Evolutionary conservation across 2,329 filamentous ascomycete genomes (phyloP), one percentile per base, ranked within the genome.

Genomic region (Boeremia lycopersici): DNA sequence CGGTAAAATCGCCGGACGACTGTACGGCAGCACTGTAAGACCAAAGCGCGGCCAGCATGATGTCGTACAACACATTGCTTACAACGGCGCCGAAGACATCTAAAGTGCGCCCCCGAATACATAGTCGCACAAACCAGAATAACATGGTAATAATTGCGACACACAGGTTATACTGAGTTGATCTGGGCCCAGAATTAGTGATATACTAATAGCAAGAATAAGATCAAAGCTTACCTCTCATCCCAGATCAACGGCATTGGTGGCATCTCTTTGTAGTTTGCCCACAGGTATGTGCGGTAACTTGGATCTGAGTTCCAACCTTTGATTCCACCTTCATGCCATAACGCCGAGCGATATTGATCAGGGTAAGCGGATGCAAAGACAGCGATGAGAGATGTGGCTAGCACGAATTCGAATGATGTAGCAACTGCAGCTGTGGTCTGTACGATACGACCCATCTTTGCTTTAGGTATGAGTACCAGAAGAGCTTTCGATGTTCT

Each of bases 231-330:
- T 29, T 35, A 62, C 63, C 48, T 59, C 47, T 65, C 52, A 38
- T 62, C 61, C 63, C 64, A 67, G 2, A 61, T 44, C 23, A 58
- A n/a, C 1, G 64, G 60, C 41, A 66, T 56, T 3, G 58, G 19
- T 2, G 63, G 56, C 15, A 66, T 46, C 6, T 61, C 50, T 6
- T 48, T 51, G 42, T 65, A 56, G 12, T 65, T 67, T 29, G 64
- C 64, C 31, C 56, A 57, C 25, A 57, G 34, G 41, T 65, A 66
- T 2, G 57, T 53, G 9, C 60, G 60, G 25, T 57, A 55, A 12
- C 51, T 49, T n/a, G 60, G 60, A 42, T 61, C 56, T 2, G 63
- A 66, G 15, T 63, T 62, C 60, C 57, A 65, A 34, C 57, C 59
- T 42, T 57, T 51, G 10, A n/a, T 53, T 0, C 61, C 57, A 23